Conservation (phyloP, 73 alveolate species). For the Durusdinium trenchii region DNA sequence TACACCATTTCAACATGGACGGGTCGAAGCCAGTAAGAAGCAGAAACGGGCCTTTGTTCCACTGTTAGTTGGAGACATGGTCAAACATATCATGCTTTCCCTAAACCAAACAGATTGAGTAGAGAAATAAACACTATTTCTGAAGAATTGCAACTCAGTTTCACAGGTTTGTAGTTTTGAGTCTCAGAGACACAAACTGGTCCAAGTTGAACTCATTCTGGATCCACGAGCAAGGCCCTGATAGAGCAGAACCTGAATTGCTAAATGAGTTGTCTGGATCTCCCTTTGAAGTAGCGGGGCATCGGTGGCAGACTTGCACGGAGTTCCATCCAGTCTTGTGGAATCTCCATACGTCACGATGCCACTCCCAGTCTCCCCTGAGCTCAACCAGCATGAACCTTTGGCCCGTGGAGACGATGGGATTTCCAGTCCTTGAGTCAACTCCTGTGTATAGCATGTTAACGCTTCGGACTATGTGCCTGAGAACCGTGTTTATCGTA, state of each 20-base stretch:
- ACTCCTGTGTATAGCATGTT: neutral
- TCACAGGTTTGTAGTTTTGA: neutral
- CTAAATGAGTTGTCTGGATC: neutral
- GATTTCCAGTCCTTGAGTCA: neutral
- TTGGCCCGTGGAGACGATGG: neutral
- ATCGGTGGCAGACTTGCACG: too few species aligned
- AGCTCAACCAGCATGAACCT: neutral
- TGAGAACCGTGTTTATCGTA: neutral
- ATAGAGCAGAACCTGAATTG: too few species aligned
- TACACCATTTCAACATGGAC: too few species aligned
- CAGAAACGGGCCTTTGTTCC: too few species aligned
- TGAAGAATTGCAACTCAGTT: too few species aligned
- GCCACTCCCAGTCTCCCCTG: constrained; percentile 25
- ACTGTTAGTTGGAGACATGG: too few species aligned
- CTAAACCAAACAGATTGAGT: too few species aligned
- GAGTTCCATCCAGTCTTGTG: too few species aligned
- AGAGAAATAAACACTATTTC: too few species aligned
- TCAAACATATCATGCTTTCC: too few species aligned
- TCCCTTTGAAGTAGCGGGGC: neutral
- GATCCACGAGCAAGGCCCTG: neutral
- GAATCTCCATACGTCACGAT: neutral
- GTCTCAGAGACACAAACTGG: neutral
- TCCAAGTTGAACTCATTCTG: neutral
- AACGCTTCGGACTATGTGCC: neutral
- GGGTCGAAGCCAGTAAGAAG: too few species aligned